Evolutionary conservation across 2,329 filamentous ascomycete genomes (phyloP), one percentile per base, ranked within the genome.

Genomic region (Stachybotrys elegans): DNA sequence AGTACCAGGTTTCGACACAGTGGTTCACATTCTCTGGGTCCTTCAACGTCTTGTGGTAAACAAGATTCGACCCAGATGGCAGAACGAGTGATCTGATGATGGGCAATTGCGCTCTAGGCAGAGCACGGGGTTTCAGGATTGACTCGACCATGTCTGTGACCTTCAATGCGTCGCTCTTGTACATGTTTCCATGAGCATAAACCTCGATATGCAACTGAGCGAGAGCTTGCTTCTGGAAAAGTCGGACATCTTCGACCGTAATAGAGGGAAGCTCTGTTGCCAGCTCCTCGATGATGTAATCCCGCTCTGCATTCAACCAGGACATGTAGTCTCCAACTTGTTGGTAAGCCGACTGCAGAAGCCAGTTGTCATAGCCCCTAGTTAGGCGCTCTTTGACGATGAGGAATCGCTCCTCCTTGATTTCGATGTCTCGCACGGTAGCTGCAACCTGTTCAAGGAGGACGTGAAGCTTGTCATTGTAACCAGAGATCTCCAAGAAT

Each of bases 391-490:
- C 93, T 62, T 95, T 94, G 64, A 95, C 81, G 53, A 97, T 90
- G 40, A 86, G 80, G 59, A 97, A 98, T 2, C 93, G 82, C 44
- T 94, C 90, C n/a, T 88, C 78, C 49, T 83, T 85, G 53, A 97
- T 78, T 29, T 90, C 81, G 5, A 97, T 72, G 55, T 95, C 87
- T 41, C 88, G 82, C 76, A 96, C 87, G 9, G 86, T 90, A 12
- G 82, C 69, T 21, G 95, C 71, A 4, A 97, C 88, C 61, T 95
- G 93, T 60, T 97, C 89, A 38, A 98, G 68, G 20, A 98, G 76
- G 1, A 96, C 89, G 0, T 86, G 75, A 57, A 98, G 81, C 70
- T 98, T 98, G 66, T 98, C 93, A 55, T 96, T 98, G 69, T 97
- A 98, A 0, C 93, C 93, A 22, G 82, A 84, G 4, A 97, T 79